Evolutionary conservation across 352 stramenopile genomes (phyloP).

Genomic region (Globisporangium canariense): DNA sequence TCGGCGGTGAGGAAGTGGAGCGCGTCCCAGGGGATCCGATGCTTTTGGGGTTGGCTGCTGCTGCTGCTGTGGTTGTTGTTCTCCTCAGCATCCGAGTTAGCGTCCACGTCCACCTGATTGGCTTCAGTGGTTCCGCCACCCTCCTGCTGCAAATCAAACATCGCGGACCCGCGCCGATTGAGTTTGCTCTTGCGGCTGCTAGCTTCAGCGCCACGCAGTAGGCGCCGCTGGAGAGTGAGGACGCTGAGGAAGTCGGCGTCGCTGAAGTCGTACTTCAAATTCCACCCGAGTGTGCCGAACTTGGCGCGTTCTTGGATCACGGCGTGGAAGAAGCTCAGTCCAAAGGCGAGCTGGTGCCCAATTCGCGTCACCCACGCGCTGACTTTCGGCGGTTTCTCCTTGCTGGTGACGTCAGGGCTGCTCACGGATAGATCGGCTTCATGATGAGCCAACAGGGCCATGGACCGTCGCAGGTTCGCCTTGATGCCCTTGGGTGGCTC

Average conservation of each 20-base stretch:
- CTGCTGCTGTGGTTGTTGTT: not conserved
- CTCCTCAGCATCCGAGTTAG: conserved; percentile 5
- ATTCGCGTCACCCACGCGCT: conserved; percentile 17
- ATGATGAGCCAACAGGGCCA: conserved; percentile 31
- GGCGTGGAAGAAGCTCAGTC: conserved; percentile 77
- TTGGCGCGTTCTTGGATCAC: conserved; percentile 71
- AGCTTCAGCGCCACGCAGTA: conserved; percentile 27
- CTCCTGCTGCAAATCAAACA: not conserved
- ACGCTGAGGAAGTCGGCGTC: conserved; percentile 75
- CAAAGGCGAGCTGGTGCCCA: conserved; percentile 65
- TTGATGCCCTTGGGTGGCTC: conserved; percentile 72
- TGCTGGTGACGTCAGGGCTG: not conserved
- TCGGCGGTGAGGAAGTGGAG: conserved; percentile 75
- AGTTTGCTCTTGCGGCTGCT: conserved; percentile 1
- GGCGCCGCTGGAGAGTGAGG: conserved; percentile 45
- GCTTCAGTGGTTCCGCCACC: not conserved
- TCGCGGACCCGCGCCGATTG: conserved; percentile 1
- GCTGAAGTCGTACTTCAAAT: conserved; percentile 75
- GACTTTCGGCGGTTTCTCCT: not conserved
- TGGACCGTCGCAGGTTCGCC: conserved; percentile 68
- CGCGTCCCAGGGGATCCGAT: conserved; percentile 65
- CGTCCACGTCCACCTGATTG: conserved; percentile 2
- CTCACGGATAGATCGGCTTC: not conserved
- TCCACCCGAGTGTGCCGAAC: conserved; percentile 78
- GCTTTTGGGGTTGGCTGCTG: not conserved